A percentile compares a stretch with the other conserved stretches of the same genome.
Conservation (phyloP, 352 stramenopile species). For the Phytophthora pinifolia region DNA sequence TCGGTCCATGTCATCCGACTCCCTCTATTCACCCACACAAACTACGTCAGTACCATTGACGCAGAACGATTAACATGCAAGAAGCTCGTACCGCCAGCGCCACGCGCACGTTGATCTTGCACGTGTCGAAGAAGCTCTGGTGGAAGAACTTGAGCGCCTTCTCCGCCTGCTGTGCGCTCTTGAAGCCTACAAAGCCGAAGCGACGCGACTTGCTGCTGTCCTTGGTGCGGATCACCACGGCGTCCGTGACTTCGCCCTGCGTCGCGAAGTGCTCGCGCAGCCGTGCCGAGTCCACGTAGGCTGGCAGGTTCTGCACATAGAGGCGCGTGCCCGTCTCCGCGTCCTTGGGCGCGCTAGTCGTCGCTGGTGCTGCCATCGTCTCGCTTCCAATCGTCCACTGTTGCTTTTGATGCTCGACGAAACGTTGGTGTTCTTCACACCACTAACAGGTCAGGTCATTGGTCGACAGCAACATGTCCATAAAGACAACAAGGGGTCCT, state of each 20-base stretch:
- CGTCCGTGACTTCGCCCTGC: constrained; percentile 88
- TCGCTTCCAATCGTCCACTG: constrained; percentile 26
- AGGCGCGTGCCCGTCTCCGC: constrained; percentile 48
- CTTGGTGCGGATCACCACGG: constrained; percentile 89
- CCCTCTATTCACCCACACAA: constrained; percentile 30
- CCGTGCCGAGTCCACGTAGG: constrained; percentile 74
- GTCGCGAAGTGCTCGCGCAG: constrained; percentile 75
- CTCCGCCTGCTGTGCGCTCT: constrained; percentile 61
- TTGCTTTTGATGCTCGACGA: background rate
- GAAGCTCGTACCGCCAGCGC: constrained; percentile 53
- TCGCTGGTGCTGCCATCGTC: constrained; percentile 26
- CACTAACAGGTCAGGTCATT: background rate
- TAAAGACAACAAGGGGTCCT: too few species aligned
- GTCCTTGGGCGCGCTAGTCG: constrained; percentile 15
- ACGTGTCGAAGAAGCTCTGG: constrained; percentile 91
- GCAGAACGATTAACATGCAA: background rate
- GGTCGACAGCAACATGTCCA: too few species aligned
- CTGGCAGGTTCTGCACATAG: constrained; percentile 82
- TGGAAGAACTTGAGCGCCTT: constrained; percentile 72
- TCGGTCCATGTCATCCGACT: constrained; percentile 60
- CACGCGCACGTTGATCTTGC: constrained; percentile 80
- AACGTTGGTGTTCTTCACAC: constrained; percentile 2
- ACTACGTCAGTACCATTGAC: constrained; percentile 1
- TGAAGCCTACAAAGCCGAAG: constrained; percentile 87
- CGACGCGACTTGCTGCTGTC: constrained; percentile 81